Evolutionary conservation across 2,329 filamentous ascomycete genomes (phyloP).

Genomic region (Exophiala spinifera): DNA sequence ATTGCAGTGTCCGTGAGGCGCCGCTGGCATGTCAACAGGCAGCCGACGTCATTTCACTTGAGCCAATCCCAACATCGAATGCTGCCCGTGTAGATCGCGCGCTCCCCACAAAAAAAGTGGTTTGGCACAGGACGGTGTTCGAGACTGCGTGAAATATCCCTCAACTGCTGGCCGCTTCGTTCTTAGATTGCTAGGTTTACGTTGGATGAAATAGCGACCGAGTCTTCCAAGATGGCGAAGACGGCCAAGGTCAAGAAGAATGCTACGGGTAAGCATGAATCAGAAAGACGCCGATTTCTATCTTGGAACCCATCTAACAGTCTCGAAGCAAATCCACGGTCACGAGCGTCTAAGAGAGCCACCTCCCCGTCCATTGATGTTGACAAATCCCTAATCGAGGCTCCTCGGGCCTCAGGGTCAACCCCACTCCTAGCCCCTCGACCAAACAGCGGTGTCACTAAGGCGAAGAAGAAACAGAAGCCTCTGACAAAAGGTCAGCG

Average conservation of each 20-base stretch:
- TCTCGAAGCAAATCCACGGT: constrained; percentile 53
- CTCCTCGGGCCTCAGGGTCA: constrained; percentile 38
- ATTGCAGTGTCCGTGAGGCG: background rate
- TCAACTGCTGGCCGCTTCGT: background rate
- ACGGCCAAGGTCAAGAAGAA: constrained; percentile 14
- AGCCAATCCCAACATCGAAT: background rate
- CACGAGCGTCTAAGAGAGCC: constrained; percentile 58
- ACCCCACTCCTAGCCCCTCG: constrained; percentile 42
- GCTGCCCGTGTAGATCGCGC: background rate
- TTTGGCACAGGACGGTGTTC: background rate
- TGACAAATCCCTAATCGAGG: constrained; percentile 48
- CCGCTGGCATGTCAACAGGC: background rate
- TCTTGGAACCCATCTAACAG: background rate
- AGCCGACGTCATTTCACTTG: background rate
- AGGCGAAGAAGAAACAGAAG: constrained; percentile 50
- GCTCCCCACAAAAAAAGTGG: background rate
- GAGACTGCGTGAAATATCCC: background rate
- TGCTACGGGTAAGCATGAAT: constrained; percentile 6
- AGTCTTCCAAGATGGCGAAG: constrained; percentile 27
- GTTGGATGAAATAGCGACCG: background rate
- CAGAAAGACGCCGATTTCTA: background rate
- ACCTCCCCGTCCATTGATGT: constrained; percentile 53
- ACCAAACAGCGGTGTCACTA: constrained; percentile 50
- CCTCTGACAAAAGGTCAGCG: constrained; percentile 52
- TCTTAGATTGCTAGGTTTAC: background rate